phyloP scores from a whole-genome alignment of 352 stramenopile species.

The Globisporangium carolinianum region DNA sequence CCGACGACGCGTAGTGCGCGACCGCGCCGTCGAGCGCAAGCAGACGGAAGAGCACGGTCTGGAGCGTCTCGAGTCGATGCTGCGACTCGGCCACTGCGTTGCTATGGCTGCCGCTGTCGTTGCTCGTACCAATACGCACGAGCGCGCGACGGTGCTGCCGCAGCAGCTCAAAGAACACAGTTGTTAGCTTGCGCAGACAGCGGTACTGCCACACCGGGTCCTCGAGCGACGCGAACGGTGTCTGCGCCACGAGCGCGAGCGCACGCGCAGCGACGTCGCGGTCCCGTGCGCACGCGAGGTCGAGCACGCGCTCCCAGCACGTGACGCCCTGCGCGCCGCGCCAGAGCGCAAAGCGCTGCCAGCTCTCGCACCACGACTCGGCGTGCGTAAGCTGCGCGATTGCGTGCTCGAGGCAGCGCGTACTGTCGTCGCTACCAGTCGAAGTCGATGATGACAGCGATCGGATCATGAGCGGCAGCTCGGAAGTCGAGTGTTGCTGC shows the following conservation, averaged over 20 bases:
- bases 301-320: slow-evolving; percentile 59
- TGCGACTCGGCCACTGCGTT: slow-evolving; percentile 1
- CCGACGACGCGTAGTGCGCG: slow-evolving; percentile 56
- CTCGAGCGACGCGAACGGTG: slow-evolving; percentile 60
- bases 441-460: too few relatives aligned
- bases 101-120: neutral
- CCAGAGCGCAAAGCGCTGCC: slow-evolving; percentile 38
- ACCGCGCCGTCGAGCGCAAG: slow-evolving; percentile 50
- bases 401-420: slow-evolving; percentile 6
- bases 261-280: slow-evolving; percentile 29
- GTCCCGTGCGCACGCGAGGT: slow-evolving; percentile 39
- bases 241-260: slow-evolving; percentile 41
- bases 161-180: slow-evolving; percentile 51
- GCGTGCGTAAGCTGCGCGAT: slow-evolving; percentile 23
- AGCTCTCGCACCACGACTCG: slow-evolving; percentile 27
- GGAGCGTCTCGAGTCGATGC: slow-evolving; percentile 34
- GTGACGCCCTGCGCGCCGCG: slow-evolving; percentile 37
- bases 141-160: slow-evolving; percentile 37
- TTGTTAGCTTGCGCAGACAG: slow-evolving; percentile 50
- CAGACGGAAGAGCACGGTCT: slow-evolving; percentile 43
- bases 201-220: slow-evolving; percentile 70
- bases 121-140: slow-evolving; percentile 11
- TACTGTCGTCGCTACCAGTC: too few relatives aligned
- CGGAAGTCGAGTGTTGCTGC: too few relatives aligned
- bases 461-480: too few relatives aligned